Evolutionary conservation across 1,284 basidiomycete species (phyloP), one percentile per base, ranked within the genome.

Genomic region (Amylostereum areolatum): DNA sequence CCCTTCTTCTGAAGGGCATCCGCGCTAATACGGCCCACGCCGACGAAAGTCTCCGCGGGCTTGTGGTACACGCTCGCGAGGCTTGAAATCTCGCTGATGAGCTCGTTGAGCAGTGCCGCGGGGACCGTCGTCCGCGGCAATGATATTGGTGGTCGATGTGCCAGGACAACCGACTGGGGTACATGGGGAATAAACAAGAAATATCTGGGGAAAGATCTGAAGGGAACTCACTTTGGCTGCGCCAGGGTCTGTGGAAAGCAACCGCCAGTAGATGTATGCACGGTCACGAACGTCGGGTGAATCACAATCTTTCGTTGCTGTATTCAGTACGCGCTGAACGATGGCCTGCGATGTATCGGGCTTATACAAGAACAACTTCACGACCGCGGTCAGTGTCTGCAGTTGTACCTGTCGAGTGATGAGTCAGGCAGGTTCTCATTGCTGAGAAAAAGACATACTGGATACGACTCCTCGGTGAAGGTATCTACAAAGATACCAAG

Each of bases 271-370:
- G 44, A 98, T 96, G 65, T 97, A 98, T 0, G 92, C 93, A 30
- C 92, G 78, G 65, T 99, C 96, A 43, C 96, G 78, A n/a, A 99
- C 84, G 66, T 99, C 97, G 4, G 97, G 93, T 25, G 90, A 96
- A 62, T 99, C 96, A 55, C 93, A 97, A 58, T 96, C 93, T 62
- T 94, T 95, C 3, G 97, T 99, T 1, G 97, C 96, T 0, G 91
- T 92, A 56, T 93, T 89, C 32, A 99, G 73, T 4, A 98, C 86
- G 31, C 80, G 79, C 59, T 98, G 96, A 0, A 98, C 91, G 4
- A 97, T 76, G 12, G 79, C 87, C 66, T 97, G 93, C 29, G 92
- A 89, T 10, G 83, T 83, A 52, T 97, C 94, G 1, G 96, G 96
- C 62, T 95, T 92, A 68, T 87, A 91, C 57, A 99, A 77, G 73